Conservation (phyloP, 345 rosid species). For the Sisymbrium altissimum region DNA sequence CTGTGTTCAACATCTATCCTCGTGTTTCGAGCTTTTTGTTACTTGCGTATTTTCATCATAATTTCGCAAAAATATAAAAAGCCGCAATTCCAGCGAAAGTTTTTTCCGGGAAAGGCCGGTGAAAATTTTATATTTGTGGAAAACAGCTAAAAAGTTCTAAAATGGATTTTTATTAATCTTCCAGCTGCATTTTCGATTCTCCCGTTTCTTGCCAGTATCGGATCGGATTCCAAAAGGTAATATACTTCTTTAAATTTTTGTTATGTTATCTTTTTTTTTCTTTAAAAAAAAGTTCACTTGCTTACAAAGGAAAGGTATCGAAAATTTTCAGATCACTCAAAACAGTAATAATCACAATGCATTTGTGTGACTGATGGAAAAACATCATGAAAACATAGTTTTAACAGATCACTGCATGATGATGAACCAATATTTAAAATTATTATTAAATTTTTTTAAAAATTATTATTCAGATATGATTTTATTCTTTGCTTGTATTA, state of each 20-base stretch:
- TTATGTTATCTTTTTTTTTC: not conserved
- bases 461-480: conserved; percentile 13
- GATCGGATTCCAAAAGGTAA: conserved; percentile 31
- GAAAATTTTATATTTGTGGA: conserved; percentile 17
- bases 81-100: conserved; percentile 20
- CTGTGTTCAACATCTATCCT: conserved; percentile 20
- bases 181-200: conserved; percentile 24
- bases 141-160: conserved; percentile 26
- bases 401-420: conserved; percentile 32
- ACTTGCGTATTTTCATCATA: not conserved
- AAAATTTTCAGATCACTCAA: conserved; percentile 16
- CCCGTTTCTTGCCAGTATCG: conserved; percentile 19
- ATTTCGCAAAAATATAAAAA: not conserved
- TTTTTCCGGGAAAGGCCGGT: conserved; percentile 22
- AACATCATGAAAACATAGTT: conserved; percentile 24
- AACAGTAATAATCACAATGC: conserved; percentile 25
- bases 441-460: not conserved
- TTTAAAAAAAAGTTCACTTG: conserved; percentile 16
- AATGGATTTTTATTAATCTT: conserved; percentile 9
- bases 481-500: conserved; percentile 31
- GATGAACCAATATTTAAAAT: not conserved
- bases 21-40: conserved; percentile 18
- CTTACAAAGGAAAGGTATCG: conserved; percentile 31
- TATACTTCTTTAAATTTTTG: conserved; percentile 7
- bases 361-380: conserved; percentile 14